Base-by-base conservation (phyloP, 2,329 filamentous ascomycete species). In the Penicillium concentricum region DNA sequence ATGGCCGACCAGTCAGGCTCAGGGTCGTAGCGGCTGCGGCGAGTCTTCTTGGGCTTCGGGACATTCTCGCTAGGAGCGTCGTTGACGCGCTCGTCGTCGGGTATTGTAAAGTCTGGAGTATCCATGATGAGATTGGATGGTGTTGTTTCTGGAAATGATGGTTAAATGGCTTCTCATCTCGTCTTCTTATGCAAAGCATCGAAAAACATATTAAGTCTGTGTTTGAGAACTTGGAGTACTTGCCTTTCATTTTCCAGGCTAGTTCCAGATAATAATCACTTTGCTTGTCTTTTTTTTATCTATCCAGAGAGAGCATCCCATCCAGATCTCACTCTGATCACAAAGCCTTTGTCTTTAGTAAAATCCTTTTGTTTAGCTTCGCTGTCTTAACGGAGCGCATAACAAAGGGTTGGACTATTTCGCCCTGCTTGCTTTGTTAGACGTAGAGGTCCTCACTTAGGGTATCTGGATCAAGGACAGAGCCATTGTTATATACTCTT, bases 31-130 rank as follows among this genome's bases (percentile, higher is more conserved):
- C 62, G 59, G 26, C 56, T 50, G 49, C 65, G 63, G 18, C 63
- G 59, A 22, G 45, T 56, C 37, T 63, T 67, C 46, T 65, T 65
- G 32, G 26, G 12, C 44, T 48, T 46, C 7, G 59, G 32, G 22
- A 10, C 74, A 9, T 16, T 26, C 15, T 52, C 35, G 13, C 26
- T 34, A 13, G 26, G 20, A 5, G 85, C 13, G 10, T 37, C 81
- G 56, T 73, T 76, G 20, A 39, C 15, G 20, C 2, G 20, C 13
- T 20, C 20, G 13, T 37, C 32, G 34, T 20, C 32, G 8, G 34
- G 41, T 18, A 28, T 46, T 20, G 10, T 41, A 10, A 34, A 13
- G 35, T 32, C 13, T 28, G 34, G 10, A 10, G 41, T 20, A 22
- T 52, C 28, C 41, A 46, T 56, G 26, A 20, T 41, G 28, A 22